phyloP scores from a whole-genome alignment of 805 yeast species.

The Aciculoconidium aculeatum region DNA sequence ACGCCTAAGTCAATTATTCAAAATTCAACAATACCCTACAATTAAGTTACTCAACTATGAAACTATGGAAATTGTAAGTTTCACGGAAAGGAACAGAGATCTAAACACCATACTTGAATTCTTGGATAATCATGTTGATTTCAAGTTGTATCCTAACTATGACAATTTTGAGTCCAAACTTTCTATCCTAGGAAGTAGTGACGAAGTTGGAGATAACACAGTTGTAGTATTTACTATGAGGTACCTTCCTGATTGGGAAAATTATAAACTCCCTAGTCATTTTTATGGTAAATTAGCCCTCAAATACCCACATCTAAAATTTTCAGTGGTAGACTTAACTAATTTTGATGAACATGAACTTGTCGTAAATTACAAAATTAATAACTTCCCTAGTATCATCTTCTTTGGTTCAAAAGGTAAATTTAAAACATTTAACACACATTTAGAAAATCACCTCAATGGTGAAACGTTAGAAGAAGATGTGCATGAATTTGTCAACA shows the following conservation, averaged over 20 bases:
- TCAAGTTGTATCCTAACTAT: slow-evolving; percentile 16
- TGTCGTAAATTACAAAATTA: slow-evolving; percentile 20
- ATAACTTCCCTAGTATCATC: slow-evolving; percentile 27
- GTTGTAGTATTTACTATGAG: slow-evolving; percentile 21
- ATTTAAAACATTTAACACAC: slow-evolving; percentile 20
- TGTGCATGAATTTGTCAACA: slow-evolving; percentile 9
- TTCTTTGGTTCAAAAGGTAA: slow-evolving; percentile 19
- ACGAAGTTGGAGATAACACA: slow-evolving; percentile 6
- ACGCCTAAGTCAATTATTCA: slow-evolving; percentile 33
- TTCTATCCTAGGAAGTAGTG: slow-evolving; percentile 6
- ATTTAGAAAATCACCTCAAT: slow-evolving; percentile 13
- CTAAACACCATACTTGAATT: slow-evolving; percentile 17
- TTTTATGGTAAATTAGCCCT: slow-evolving; percentile 27
- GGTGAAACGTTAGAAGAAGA: slow-evolving; percentile 14
- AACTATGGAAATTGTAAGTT: slow-evolving; percentile 36
- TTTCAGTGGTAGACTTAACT: slow-evolving; percentile 23
- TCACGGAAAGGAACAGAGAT: slow-evolving; percentile 20
- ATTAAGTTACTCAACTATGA: slow-evolving; percentile 39
- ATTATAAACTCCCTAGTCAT: slow-evolving; percentile 28
- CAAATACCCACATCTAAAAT: slow-evolving; percentile 9
- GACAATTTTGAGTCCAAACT: slow-evolving; percentile 16
- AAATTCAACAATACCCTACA: slow-evolving; percentile 43
- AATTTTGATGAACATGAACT: slow-evolving; percentile 13
- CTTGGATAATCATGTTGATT: slow-evolving; percentile 9
- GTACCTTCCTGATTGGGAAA: slow-evolving; percentile 25